Base-by-base conservation (phyloP, 257 asterid species). In the Fraxinus excelsior region DNA sequence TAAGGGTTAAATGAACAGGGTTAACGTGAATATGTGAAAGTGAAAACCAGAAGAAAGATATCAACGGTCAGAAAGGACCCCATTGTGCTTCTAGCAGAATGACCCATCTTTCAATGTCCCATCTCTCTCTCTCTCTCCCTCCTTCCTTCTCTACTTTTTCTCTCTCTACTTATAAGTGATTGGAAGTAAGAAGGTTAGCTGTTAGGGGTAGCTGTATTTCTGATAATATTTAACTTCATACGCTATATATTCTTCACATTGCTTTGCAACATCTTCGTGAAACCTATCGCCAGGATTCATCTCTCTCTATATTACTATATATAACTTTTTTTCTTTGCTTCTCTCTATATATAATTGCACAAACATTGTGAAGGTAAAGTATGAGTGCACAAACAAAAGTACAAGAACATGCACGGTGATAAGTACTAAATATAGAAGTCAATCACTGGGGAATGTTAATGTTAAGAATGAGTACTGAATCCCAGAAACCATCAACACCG, bases 1-100 rank as follows among this genome's bases (percentile, higher is more conserved):
- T 40, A 76, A 29, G 53, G 86, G 85, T 65, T 56, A 88, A 87
- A 83, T 56, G 64, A 46, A 90, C 85, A 88, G 92, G 87, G 65
- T 5, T n/a, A 70, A 10, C 37, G 34, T 7, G 71, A 56, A 38
- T 73, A 25, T 88, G 88, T 87, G 88, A 86, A 83, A 76, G 13
- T 58, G 68, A 11, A 62, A 81, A 18, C 34, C 35, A 65, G 76
- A 67, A 64, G 25, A 76, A 58, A 37, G 72, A 77, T 67, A 29
- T 72, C 72, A 56, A 70, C 8, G 35, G 60, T 44, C 79, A 70
- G 70, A 82, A 77, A 78, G 71, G 90, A 65, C 86, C 90, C 93
- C 83, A 76, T 65, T 40, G 19, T 75, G 83, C 71, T 74, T 31
- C 75, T 75, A 26, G 46, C 87, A 84, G 84, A 80, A 77, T 68